Conservation (phyloP, 2,329 filamentous ascomycete genomes). For the Ceratocystis destructans region DNA sequence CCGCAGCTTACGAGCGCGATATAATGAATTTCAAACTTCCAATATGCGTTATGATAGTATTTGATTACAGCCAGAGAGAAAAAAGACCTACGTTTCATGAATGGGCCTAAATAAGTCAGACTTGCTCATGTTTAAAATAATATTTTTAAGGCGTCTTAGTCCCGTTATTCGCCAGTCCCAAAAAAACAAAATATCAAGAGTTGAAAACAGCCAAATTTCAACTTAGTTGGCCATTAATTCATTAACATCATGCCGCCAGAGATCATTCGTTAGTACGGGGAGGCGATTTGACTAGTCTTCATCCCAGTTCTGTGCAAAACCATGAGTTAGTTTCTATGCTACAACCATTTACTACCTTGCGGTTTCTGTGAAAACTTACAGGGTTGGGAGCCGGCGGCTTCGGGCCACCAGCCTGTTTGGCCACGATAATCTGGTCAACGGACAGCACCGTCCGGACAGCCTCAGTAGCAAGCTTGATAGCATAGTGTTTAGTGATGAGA, state of each 20-base stretch:
- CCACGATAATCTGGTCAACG: constrained; percentile 98
- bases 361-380: constrained; percentile 33
- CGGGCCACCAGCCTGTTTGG: constrained; percentile 88
- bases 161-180: constrained; percentile 10
- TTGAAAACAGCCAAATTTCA: constrained; percentile 7
- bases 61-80: constrained; percentile 10
- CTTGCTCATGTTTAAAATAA: constrained; percentile 15
- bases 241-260: constrained; percentile 18
- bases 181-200: neutral
- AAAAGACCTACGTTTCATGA: constrained; percentile 9
- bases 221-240: constrained; percentile 20
- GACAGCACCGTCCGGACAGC: constrained; percentile 85
- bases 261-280: neutral
- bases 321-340: constrained; percentile 24
- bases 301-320: constrained; percentile 41
- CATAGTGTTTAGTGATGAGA: constrained; percentile 85
- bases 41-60: constrained; percentile 19
- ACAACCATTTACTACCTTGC: neutral
- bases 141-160: constrained; percentile 13
- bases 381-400: constrained; percentile 94
- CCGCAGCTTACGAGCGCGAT: neutral
- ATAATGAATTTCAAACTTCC: constrained; percentile 13
- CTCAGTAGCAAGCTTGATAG: constrained; percentile 92
- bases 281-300: constrained; percentile 36
- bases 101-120: constrained; percentile 6